Percentiles rank a stretch among this genome's conserved stretches.
Conservation (phyloP, 768 basidiomycete species). For the Hygrophoropsis aurantiaca region DNA sequence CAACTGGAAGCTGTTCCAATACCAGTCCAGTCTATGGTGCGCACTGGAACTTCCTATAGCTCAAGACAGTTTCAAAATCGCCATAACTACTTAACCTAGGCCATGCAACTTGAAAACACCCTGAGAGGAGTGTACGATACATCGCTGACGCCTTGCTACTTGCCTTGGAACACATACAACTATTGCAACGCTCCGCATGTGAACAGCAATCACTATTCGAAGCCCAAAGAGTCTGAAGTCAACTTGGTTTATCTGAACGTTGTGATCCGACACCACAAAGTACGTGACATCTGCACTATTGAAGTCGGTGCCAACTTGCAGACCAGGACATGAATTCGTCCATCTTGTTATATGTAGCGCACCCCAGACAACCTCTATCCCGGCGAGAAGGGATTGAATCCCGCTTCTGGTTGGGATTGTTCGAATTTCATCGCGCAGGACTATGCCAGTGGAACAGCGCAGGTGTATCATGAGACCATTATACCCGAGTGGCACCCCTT, state of each 20-base stretch:
- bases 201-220: conserved; percentile 36
- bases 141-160: conserved; percentile 37
- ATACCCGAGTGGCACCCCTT: conserved; percentile 46
- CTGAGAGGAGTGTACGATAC: conserved; percentile 43
- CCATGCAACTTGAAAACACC: not conserved
- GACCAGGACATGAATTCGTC: not conserved
- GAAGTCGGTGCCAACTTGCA: no score
- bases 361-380: conserved; percentile 53
- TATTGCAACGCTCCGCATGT: conserved; percentile 54
- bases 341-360: conserved; percentile 33
- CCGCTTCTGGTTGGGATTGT: conserved; percentile 41
- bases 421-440: conserved; percentile 36
- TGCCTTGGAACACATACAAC: conserved; percentile 53
- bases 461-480: conserved; percentile 39
- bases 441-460: conserved; percentile 35
- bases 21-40: no score
- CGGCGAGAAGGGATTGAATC: conserved; percentile 39
- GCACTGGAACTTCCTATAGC: no score
- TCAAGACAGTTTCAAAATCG: no score
- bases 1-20: no score
- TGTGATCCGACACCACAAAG: conserved; percentile 50
- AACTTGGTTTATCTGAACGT: conserved; percentile 41
- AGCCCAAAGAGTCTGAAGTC: conserved; percentile 26
- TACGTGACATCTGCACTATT: conserved; percentile 11
- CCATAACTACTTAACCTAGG: no score